These are phyloP conservation scores for Daldinia loculata DNA, from an alignment of 495 filamentous ascomycete genomes.

Conservation along the genomic window DNA sequence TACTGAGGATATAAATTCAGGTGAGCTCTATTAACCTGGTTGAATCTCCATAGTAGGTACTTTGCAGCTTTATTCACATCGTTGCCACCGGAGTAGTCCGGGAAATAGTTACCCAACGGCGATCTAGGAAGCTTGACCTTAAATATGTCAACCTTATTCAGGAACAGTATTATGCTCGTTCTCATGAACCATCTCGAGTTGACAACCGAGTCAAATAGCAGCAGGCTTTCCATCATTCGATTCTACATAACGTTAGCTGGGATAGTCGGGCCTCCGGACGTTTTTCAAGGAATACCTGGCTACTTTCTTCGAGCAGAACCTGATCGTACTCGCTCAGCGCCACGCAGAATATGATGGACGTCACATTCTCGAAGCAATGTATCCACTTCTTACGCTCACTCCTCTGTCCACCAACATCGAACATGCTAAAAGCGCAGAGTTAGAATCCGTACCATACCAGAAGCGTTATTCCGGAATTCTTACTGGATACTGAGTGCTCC, in stretches of 20 bases:
- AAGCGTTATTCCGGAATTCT: constrained; percentile 44
- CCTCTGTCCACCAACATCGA: constrained; percentile 95
- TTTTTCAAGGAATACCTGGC: constrained; percentile 70
- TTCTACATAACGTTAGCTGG: constrained; percentile 66
- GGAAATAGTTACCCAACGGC: constrained; percentile 92
- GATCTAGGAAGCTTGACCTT: constrained; percentile 90
- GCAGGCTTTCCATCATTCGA: constrained; percentile 97
- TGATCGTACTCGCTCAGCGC: constrained; percentile 99
- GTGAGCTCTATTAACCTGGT: constrained; percentile 96
- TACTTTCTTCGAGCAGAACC: constrained; percentile 93
- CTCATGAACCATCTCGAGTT: constrained; percentile 99
- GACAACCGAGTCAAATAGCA: constrained; percentile 98
- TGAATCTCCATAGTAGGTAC: constrained; percentile 97
- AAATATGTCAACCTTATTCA: constrained; percentile 99
- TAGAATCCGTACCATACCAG: constrained; percentile 30
- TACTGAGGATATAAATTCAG: constrained; percentile 98
- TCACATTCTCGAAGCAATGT: constrained; percentile 99
- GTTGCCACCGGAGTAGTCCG: constrained; percentile 96
- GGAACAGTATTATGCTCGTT: constrained; percentile 96
- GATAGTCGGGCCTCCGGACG: background rate
- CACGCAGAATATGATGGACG: constrained; percentile 99
- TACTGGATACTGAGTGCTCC: constrained; percentile 99
- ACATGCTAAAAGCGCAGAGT: constrained; percentile 75
- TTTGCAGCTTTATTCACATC: constrained; percentile 98
- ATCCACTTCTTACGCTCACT: constrained; percentile 99